Conservation (phyloP, 192 early-diverging fungal species). For the Paraglomus brasilianum region DNA sequence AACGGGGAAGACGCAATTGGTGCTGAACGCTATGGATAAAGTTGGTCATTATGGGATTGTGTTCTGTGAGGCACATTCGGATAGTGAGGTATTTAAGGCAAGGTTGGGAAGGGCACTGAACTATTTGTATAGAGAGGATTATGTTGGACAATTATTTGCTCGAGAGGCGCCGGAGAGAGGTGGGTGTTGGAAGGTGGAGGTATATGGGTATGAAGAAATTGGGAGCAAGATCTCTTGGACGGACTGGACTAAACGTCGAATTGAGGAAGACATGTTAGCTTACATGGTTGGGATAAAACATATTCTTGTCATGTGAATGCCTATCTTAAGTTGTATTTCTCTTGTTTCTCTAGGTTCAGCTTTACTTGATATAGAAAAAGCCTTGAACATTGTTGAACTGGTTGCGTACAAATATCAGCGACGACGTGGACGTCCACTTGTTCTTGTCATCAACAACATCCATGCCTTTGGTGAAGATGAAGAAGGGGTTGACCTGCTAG, state of each 20-base stretch:
- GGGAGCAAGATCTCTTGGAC: no score
- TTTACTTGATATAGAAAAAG: constrained; percentile 28
- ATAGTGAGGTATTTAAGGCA: constrained; percentile 29
- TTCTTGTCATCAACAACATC: constrained; percentile 30
- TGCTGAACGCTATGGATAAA: constrained; percentile 31
- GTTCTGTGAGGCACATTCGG: constrained; percentile 30
- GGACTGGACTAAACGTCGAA: no score
- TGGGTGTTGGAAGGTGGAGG: background rate
- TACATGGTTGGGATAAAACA: no score
- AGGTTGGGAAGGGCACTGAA: constrained; percentile 23
- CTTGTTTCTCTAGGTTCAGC: constrained; percentile 9
- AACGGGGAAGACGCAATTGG: constrained; percentile 31
- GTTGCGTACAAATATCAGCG: constrained; percentile 14
- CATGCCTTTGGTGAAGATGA: constrained; percentile 31
- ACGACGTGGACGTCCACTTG: constrained; percentile 6
- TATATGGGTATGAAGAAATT: no score
- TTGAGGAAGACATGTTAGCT: no score
- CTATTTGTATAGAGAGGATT: constrained; percentile 31
- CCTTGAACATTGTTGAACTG: constrained; percentile 24
- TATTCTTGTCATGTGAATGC: no score
- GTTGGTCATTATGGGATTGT: constrained; percentile 22
- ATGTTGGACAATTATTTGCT: constrained; percentile 30
- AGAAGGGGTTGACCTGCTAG: constrained; percentile 23
- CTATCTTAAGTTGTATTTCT: background rate
- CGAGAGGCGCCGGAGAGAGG: constrained; percentile 31